Conservation (phyloP, 495 filamentous ascomycete genomes). For the Clavariopsis aquatica region DNA sequence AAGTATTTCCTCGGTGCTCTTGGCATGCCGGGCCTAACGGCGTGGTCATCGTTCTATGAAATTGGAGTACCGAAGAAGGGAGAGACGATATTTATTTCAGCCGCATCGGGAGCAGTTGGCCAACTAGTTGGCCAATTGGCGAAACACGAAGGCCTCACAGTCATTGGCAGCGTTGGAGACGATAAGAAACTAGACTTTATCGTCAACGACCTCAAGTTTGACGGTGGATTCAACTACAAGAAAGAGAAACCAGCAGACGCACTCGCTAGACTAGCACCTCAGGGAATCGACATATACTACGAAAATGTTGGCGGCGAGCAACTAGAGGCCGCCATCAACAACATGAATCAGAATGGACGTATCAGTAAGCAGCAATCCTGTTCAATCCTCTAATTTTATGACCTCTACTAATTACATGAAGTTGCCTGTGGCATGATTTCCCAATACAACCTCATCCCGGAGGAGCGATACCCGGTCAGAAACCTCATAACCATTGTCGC, state of each 20-base stretch:
- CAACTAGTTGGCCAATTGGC: conserved; percentile 82
- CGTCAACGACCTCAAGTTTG: conserved; percentile 53
- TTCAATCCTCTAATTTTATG: conserved; percentile 40
- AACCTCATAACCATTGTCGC: conserved; percentile 60
- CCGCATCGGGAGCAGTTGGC: conserved; percentile 82
- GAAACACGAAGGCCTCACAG: conserved; percentile 81
- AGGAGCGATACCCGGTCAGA: conserved; percentile 66
- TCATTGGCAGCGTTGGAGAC: conserved; percentile 69
- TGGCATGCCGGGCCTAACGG: conserved; percentile 87
- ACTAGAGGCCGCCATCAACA: conserved; percentile 70
- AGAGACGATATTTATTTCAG: conserved; percentile 83
- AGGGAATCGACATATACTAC: conserved; percentile 92
- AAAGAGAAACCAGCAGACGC: conserved; percentile 69
- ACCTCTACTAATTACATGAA: conserved; percentile 25
- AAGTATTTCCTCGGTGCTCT: conserved; percentile 69
- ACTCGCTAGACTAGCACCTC: conserved; percentile 69
- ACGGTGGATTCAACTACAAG: conserved; percentile 64
- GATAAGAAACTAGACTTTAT: conserved; percentile 57
- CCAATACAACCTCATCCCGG: conserved; percentile 67
- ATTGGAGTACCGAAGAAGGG: conserved; percentile 85
- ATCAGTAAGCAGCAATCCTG: conserved; percentile 55
- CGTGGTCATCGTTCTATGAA: conserved; percentile 75
- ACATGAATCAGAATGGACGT: conserved; percentile 69
- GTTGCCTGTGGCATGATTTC: conserved; percentile 71
- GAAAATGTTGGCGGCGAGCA: conserved; percentile 94